Percentiles rank a stretch among this genome's conserved stretches.
These are phyloP conservation scores for Diaporthe sp. DNA, from an alignment of 2,329 filamentous ascomycete genomes.

Conservation along the genomic window DNA sequence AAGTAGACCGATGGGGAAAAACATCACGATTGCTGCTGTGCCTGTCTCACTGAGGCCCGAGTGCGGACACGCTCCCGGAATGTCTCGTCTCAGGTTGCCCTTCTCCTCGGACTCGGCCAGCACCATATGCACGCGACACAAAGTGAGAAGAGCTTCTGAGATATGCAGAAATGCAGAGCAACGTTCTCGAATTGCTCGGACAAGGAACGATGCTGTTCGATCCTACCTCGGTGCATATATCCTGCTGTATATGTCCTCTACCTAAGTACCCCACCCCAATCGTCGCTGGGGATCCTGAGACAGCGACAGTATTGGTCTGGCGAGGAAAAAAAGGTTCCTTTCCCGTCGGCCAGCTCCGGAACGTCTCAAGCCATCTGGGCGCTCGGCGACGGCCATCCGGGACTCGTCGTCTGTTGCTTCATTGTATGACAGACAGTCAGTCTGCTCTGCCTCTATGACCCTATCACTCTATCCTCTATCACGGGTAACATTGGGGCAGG, in stretches of 20 bases:
- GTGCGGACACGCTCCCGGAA: conserved; percentile 4
- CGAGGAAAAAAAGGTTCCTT: not conserved
- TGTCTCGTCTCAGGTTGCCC: conserved; percentile 27
- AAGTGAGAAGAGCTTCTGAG: not conserved
- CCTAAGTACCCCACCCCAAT: not conserved
- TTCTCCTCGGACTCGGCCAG: conserved; percentile 19
- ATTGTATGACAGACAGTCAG: not conserved
- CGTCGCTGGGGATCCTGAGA: not conserved
- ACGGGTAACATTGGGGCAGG: conserved; percentile 16
- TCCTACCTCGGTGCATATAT: not conserved
- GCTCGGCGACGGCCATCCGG: not conserved
- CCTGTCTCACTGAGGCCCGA: not conserved
- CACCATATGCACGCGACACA: not conserved
- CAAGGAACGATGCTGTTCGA: not conserved
- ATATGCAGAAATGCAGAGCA: not conserved
- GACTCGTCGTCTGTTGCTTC: not conserved
- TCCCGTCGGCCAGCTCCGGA: not conserved
- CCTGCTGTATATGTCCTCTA: not conserved
- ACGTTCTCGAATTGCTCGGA: not conserved
- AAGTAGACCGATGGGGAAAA: no score
- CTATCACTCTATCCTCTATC: not conserved
- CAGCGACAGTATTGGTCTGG: not conserved
- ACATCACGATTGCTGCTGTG: not conserved
- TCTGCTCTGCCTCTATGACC: not conserved
- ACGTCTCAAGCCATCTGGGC: not conserved